phyloP scores from a whole-genome alignment of 495 filamentous ascomycete species.

The Viridothelium virens region DNA sequence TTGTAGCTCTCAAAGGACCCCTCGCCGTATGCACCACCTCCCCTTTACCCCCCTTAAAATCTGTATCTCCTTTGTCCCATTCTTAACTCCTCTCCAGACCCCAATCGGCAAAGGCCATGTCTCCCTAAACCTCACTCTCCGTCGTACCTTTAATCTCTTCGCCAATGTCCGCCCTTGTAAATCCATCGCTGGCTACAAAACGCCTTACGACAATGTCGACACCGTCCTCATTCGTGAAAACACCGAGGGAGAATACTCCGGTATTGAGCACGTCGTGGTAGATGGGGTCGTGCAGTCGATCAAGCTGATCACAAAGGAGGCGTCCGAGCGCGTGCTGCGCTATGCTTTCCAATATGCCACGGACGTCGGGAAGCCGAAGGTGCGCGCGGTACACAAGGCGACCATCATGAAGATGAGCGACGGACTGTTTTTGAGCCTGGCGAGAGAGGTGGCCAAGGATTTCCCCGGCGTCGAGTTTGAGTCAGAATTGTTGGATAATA shows the following conservation, averaged over 20 bases:
- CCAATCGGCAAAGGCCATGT: constrained; percentile 98
- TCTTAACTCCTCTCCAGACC: constrained; percentile 48
- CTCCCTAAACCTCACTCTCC: constrained; percentile 95
- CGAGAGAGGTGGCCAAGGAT: constrained; percentile 77
- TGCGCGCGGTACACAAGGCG: constrained; percentile 96
- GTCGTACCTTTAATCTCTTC: constrained; percentile 98
- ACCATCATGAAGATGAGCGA: constrained; percentile 99
- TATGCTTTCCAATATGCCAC: constrained; percentile 97
- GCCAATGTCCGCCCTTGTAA: constrained; percentile 97
- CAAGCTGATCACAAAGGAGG: constrained; percentile 93
- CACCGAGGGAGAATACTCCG: constrained; percentile 99
- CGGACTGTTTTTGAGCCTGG: constrained; percentile 88
- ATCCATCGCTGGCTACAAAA: constrained; percentile 94
- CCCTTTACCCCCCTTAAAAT: constrained; percentile 17
- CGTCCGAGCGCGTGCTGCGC: constrained; percentile 85
- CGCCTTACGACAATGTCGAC: constrained; percentile 95
- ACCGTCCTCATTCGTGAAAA: constrained; percentile 98
- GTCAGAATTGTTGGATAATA: constrained; percentile 94
- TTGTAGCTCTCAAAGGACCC: constrained; percentile 93
- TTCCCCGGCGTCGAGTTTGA: constrained; percentile 93
- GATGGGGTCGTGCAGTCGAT: constrained; percentile 98
- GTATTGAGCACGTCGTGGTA: constrained; percentile 97
- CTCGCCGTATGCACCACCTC: constrained; percentile 63
- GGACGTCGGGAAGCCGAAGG: constrained; percentile 85
- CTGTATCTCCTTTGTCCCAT: neutral